Percentiles rank a stretch among this genome's conserved stretches.
Conservation (phyloP, 1,284 basidiomycete species). For the Ceratorhiza oryzae-sativae region DNA sequence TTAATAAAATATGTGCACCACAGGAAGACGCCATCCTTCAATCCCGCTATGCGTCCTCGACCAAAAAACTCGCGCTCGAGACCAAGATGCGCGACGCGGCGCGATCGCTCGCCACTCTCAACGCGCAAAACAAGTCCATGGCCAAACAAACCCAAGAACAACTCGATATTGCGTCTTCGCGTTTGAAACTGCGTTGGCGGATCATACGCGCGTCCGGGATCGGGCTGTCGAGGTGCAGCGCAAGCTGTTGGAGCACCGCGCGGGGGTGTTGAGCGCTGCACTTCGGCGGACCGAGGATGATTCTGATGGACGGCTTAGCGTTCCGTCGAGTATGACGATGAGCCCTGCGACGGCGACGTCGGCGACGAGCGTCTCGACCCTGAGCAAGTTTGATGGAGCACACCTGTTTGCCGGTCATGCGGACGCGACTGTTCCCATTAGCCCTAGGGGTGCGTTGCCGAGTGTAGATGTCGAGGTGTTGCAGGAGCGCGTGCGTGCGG, state of each 20-base stretch:
- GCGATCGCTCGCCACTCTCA: conserved; percentile 66
- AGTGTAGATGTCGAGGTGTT: conserved; percentile 56
- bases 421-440: conserved; percentile 62
- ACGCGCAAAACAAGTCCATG: conserved; percentile 63
- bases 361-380: conserved; percentile 56
- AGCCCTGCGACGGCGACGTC: conserved; percentile 61
- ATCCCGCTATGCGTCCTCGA: conserved; percentile 65
- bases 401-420: conserved; percentile 82
- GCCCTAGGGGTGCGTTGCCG: conserved; percentile 51
- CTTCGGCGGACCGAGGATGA: conserved; percentile 72
- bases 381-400: conserved; percentile 73
- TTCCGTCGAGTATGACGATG: conserved; percentile 49
- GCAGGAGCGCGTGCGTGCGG: conserved; percentile 66
- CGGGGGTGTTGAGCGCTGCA: conserved; percentile 75
- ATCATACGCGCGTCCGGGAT: conserved; percentile 69
- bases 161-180: conserved; percentile 68
- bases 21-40: conserved; percentile 75
- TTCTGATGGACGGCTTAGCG: conserved; percentile 44
- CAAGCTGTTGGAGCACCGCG: conserved; percentile 74
- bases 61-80: conserved; percentile 74
- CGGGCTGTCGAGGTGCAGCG: conserved; percentile 66
- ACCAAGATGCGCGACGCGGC: conserved; percentile 84
- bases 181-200: conserved; percentile 70
- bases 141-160: conserved; percentile 58
- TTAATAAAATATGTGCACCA: conserved; percentile 10